phyloP scores from a whole-genome alignment of 371 early-diverging fungal genomes.

The Apophysomyces variabilis region DNA sequence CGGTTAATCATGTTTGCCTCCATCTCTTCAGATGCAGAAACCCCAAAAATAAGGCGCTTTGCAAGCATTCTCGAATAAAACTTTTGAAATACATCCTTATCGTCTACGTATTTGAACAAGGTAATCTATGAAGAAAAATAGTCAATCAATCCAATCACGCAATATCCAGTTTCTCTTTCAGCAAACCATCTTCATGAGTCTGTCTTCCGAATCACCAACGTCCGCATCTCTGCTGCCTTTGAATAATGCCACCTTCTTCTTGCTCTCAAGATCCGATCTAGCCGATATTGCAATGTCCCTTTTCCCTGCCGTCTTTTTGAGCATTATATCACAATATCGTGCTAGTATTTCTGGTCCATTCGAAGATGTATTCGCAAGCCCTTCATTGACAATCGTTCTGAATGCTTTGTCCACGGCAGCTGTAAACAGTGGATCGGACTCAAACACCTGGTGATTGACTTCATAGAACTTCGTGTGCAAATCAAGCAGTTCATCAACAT shows the following conservation, averaged over 20 bases:
- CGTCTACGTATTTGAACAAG: conserved; percentile 90
- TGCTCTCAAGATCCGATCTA: conserved; percentile 17
- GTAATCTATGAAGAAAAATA: conserved; percentile 50
- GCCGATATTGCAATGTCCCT: conserved; percentile 26
- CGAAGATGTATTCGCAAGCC: conserved; percentile 50
- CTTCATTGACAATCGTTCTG: conserved; percentile 75
- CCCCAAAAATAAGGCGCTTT: conserved; percentile 83
- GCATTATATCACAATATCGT: conserved; percentile 79
- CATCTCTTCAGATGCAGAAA: conserved; percentile 82
- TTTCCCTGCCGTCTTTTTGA: conserved; percentile 64
- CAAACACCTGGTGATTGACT: conserved; percentile 67
- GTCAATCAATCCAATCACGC: not conserved
- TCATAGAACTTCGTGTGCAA: conserved; percentile 69
- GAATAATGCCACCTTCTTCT: conserved; percentile 33
- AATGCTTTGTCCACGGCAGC: conserved; percentile 89
- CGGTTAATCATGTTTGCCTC: conserved; percentile 86
- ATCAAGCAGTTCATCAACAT: conserved; percentile 67
- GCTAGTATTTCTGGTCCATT: conserved; percentile 81
- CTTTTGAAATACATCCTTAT: conserved; percentile 95
- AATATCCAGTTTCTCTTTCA: not conserved
- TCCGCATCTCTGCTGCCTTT: conserved; percentile 25
- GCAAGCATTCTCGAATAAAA: conserved; percentile 90
- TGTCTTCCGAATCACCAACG: conserved; percentile 62
- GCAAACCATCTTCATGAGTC: conserved; percentile 49
- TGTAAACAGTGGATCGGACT: conserved; percentile 70